Base-by-base conservation (phyloP, 345 rosid genomes). In the Lepidium aucheri region DNA sequence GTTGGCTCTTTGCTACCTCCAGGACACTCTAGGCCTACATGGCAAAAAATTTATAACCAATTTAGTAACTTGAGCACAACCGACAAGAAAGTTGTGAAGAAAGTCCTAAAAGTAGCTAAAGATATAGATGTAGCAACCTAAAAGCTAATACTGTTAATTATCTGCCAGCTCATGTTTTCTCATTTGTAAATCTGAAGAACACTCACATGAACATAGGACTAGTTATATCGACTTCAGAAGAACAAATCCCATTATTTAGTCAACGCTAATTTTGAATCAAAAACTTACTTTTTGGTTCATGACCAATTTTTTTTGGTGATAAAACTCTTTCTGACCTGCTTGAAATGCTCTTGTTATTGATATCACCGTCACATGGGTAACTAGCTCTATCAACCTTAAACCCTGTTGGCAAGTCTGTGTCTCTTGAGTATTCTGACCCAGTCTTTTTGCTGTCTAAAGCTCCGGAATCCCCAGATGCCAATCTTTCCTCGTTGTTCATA, bases 211-310 rank as follows among this genome's bases (percentile, higher is more conserved):
- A 65, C 42, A 34, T 12, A 57, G 41, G 46, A 39, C 36, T 32
- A 47, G 28, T 55, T 41, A 18, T 34, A n/a, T n/a, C n/a, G n/a
- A n/a, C n/a, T n/a, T n/a, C n/a, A n/a, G n/a, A n/a, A n/a, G n/a
- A n/a, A n/a, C n/a, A n/a, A n/a, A n/a, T n/a, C n/a, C n/a, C 24
- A 70, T 28, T n/a, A 52, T 55, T 12, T 70, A 42, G 45, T 40
- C 42, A 30, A 49, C 14, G 22, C 22, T 46, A 38, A 28, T 54
- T 16, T 20, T 30, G 12, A 62, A 35, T 42, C 33, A 67, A 74
- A 22, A 63, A 70, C 97, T 78, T 78, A 94, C 99, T 11, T 34
- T 79, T 82, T 67, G 60, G 75, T 43, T 76, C 77, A 62, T 50
- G 65, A 17, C 77, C 54, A 33, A 84, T 71, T 60, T 77, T 74